Conservation (phyloP, 2,329 filamentous ascomycete species). For the Westerdykella ornata region DNA sequence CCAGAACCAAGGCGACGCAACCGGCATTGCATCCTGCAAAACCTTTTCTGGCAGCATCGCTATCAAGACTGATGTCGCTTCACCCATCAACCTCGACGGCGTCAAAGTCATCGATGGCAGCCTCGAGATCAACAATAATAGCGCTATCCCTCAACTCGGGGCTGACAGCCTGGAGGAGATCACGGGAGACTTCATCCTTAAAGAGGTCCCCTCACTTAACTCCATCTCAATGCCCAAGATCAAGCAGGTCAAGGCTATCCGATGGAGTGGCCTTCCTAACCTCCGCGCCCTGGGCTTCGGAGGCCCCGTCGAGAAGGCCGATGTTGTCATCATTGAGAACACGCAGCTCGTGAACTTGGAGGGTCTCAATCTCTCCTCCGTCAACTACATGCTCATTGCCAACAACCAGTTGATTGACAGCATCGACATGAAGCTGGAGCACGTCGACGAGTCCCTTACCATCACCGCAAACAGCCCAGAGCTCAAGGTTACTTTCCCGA, state of each 20-base stretch:
- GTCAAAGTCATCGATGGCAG: conserved; percentile 54
- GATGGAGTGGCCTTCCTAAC: conserved; percentile 64
- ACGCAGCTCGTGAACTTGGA: conserved; percentile 72
- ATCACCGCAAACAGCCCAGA: conserved; percentile 74
- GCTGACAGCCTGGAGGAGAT: conserved; percentile 59
- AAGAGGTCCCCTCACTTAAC: conserved; percentile 61
- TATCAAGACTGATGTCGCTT: conserved; percentile 52
- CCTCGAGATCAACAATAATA: conserved; percentile 48
- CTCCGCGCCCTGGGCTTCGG: conserved; percentile 56
- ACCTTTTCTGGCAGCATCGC: conserved; percentile 63
- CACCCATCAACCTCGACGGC: conserved; percentile 57
- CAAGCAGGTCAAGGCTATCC: conserved; percentile 57
- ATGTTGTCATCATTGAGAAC: conserved; percentile 70
- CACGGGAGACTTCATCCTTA: conserved; percentile 61
- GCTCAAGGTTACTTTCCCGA: conserved; percentile 66
- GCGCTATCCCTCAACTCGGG: conserved; percentile 57
- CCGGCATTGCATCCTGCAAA: conserved; percentile 56
- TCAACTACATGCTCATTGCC: conserved; percentile 68
- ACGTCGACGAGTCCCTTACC: conserved; percentile 62
- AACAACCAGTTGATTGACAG: conserved; percentile 78
- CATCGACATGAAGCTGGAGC: conserved; percentile 71
- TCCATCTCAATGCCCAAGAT: conserved; percentile 62
- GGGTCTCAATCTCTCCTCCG: conserved; percentile 72
- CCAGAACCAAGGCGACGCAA: conserved; percentile 55
- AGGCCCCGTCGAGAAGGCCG: conserved; percentile 60